Percentiles rank a stretch among this genome's conserved stretches.
Conservation (phyloP, 257 asterid species). For the Solanum neorickii region DNA sequence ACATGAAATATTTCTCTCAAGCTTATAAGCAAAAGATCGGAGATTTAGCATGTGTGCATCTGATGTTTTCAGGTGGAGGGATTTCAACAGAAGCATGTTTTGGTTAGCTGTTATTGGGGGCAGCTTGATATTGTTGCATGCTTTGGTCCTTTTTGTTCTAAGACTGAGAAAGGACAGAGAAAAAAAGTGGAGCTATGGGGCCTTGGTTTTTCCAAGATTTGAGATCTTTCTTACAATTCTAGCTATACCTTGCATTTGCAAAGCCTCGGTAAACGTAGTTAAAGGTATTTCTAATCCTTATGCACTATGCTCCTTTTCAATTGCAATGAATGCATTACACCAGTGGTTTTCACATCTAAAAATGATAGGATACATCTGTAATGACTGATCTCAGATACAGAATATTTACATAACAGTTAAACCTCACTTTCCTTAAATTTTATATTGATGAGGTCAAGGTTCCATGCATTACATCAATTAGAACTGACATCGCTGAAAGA, state of each 20-base stretch:
- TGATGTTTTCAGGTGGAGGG: conserved; percentile 63
- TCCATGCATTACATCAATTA: background rate
- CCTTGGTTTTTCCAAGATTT: conserved; percentile 61
- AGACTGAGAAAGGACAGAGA: conserved; percentile 31
- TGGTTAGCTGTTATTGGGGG: conserved; percentile 66
- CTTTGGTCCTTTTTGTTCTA: conserved; percentile 34
- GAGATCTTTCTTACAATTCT: conserved; percentile 71
- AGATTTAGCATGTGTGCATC: background rate
- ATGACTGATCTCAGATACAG: background rate
- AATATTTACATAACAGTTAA: background rate
- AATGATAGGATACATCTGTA: background rate
- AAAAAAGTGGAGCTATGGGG: conserved; percentile 44
- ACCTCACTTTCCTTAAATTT: background rate
- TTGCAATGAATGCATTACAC: background rate
- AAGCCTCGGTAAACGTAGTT: conserved; percentile 56
- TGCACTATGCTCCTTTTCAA: background rate
- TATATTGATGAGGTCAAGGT: background rate
- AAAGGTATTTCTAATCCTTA: conserved; percentile 35
- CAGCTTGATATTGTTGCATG: conserved; percentile 48
- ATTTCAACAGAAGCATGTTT: conserved; percentile 77
- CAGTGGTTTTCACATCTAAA: background rate
- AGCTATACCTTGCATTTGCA: conserved; percentile 66
- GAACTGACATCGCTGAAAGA: background rate
- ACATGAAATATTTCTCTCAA: background rate
- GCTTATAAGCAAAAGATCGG: background rate